Percentiles rank a stretch among this genome's conserved stretches.
These are phyloP conservation scores for Syncephalastrum sp. DNA, from an alignment of 371 early-diverging fungal genomes.

Conservation along the genomic window DNA sequence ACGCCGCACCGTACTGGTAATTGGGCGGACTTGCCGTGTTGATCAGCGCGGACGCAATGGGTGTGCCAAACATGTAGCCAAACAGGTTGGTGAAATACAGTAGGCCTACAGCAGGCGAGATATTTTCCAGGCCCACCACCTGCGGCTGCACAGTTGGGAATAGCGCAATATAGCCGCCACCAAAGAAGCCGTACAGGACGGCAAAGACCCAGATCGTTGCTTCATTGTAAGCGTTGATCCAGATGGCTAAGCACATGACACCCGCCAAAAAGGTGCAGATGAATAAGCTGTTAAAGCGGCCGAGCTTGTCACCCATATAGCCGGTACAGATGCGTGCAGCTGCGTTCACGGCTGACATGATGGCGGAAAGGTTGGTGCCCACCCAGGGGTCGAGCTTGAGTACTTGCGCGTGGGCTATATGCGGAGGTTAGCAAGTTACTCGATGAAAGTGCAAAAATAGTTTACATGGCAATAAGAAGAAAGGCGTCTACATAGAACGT, in stretches of 20 bases:
- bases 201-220: conserved; percentile 42
- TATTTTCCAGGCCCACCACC: conserved; percentile 45
- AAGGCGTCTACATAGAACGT: conserved; percentile 21
- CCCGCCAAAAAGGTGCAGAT: conserved; percentile 48
- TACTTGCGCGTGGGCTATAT: conserved; percentile 31
- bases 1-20: conserved; percentile 21
- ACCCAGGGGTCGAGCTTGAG: conserved; percentile 32
- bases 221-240: conserved; percentile 37
- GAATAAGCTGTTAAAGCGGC: conserved; percentile 58
- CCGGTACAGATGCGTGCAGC: conserved; percentile 52
- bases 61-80: conserved; percentile 55
- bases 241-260: conserved; percentile 31
- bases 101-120: conserved; percentile 52
- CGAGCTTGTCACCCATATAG: conserved; percentile 51
- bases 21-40: conserved; percentile 19
- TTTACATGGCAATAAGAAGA: conserved; percentile 28
- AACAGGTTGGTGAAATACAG: conserved; percentile 49
- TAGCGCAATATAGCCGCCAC: conserved; percentile 52
- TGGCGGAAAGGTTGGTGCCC: conserved; percentile 41
- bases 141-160: conserved; percentile 51
- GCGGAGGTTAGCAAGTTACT: background rate
- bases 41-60: conserved; percentile 51
- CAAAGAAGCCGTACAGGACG: conserved; percentile 52
- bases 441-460: background rate
- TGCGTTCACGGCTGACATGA: conserved; percentile 51